These are phyloP conservation scores for Mycena capillaripes DNA, from an alignment of 768 basidiomycete species.

Conservation along the genomic window DNA sequence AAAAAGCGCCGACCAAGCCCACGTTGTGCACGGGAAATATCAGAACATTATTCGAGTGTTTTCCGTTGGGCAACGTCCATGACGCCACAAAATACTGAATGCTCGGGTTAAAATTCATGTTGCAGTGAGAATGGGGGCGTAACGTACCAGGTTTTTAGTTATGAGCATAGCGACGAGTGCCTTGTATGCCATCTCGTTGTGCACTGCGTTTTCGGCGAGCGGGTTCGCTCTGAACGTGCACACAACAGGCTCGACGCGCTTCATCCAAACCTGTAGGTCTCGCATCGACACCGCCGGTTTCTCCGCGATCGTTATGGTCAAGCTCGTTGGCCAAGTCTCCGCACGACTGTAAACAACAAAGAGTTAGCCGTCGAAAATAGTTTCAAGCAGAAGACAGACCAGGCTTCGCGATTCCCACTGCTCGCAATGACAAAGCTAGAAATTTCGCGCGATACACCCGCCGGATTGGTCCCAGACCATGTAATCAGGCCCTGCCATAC, in stretches of 20 bases:
- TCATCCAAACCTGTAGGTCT: conserved; percentile 65
- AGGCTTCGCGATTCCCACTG: conserved; percentile 32
- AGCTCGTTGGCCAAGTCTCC: conserved; percentile 65
- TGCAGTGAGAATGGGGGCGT: not conserved
- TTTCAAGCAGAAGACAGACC: conserved; percentile 47
- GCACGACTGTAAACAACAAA: conserved; percentile 53
- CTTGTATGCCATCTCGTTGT: conserved; percentile 62
- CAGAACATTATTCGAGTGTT: conserved; percentile 59
- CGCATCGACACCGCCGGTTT: conserved; percentile 54
- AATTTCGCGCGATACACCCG: conserved; percentile 15
- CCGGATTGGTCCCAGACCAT: conserved; percentile 24
- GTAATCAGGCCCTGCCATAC: conserved; percentile 35
- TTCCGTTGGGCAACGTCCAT: conserved; percentile 62
- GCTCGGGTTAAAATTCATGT: not conserved
- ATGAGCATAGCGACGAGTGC: conserved; percentile 57
- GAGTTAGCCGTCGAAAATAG: not conserved
- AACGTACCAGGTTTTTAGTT: conserved; percentile 61
- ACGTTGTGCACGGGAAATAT: conserved; percentile 56
- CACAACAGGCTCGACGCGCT: conserved; percentile 53
- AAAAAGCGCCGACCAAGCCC: conserved; percentile 62
- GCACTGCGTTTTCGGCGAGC: conserved; percentile 42
- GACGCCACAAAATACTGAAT: conserved; percentile 64
- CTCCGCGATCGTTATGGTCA: conserved; percentile 57
- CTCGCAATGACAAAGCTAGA: conserved; percentile 23
- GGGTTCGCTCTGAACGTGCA: conserved; percentile 56